Conservation (phyloP, 345 rosid genomes). For the Erysimum cheiranthoides region DNA sequence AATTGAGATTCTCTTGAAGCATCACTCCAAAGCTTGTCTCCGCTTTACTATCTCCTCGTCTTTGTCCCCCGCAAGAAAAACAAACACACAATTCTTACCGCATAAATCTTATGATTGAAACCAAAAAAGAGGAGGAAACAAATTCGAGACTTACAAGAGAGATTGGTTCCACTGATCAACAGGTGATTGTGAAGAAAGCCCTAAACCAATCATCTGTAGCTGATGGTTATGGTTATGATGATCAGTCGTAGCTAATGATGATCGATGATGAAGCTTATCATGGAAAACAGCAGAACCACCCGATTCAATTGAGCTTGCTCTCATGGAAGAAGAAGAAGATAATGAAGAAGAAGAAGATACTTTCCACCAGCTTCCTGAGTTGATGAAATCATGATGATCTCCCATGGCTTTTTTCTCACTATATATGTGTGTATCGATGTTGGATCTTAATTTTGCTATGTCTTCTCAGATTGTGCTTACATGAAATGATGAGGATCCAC, state of each 20-base stretch:
- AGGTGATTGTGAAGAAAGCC: slow-evolving; percentile 71
- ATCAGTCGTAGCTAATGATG: slow-evolving; percentile 37
- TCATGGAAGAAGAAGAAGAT: slow-evolving; percentile 63
- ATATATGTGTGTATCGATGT: slow-evolving; percentile 11
- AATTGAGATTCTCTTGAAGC: slow-evolving; percentile 72
- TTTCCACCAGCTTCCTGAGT: slow-evolving; percentile 51
- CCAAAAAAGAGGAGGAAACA: neutral
- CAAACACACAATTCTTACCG: slow-evolving; percentile 3
- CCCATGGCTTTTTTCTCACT: slow-evolving; percentile 37
- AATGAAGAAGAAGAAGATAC: slow-evolving; percentile 47
- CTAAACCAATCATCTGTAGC: slow-evolving; percentile 85
- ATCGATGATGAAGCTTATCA: slow-evolving; percentile 54
- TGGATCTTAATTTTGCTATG: slow-evolving; percentile 43
- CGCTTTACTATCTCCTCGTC: slow-evolving; percentile 66
- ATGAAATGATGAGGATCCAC: slow-evolving; percentile 47
- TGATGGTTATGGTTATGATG: slow-evolving; percentile 16
- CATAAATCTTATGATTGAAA: slow-evolving; percentile 15
- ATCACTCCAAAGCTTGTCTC: slow-evolving; percentile 70
- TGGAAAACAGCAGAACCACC: slow-evolving; percentile 61
- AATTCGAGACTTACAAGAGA: slow-evolving; percentile 60
- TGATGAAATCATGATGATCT: slow-evolving; percentile 49
- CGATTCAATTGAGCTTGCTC: slow-evolving; percentile 68
- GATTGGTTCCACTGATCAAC: slow-evolving; percentile 87
- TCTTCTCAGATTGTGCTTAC: slow-evolving; percentile 44
- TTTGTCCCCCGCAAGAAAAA: slow-evolving; percentile 40